Evolutionary conservation across 352 stramenopile species (phyloP), one percentile per base, ranked within the genome.

Genomic region (Phytopythium oedochilum): DNA sequence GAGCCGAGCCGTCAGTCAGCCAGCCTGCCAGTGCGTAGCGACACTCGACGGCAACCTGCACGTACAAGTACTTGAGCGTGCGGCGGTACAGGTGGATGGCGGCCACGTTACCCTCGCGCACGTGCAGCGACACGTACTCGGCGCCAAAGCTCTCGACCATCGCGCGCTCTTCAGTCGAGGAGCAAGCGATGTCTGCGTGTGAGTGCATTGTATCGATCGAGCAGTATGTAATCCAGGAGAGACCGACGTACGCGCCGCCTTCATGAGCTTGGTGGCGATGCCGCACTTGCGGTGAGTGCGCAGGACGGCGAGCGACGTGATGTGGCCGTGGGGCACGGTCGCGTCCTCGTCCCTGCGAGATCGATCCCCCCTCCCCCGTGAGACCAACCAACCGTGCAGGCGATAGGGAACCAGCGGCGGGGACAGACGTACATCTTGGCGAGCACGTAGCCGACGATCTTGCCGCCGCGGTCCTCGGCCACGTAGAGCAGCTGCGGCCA

Each of bases 401-500:
- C 34, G 9, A 10, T 31, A 40, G 26, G 48, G 34, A 25, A 26
- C 17, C 5, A 28, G 17, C 20, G 12, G 22, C 9, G 6, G 29
- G 5, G 5, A 10, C 29, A 10, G 29, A 34, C 76, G 73, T 89
- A 97, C 97, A 99, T 99, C 71, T 99, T 99, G 32, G 97, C 97
- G 35, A 99, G 75, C 18, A 99, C 97, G 72, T 99, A 99, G 51
- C 98, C 98, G 22, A 99, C 97, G 71, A 99, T 99, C 63, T 98
- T 98, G 47, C 96, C 94, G 60, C 96, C 88, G 67, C 97, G 86
- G 64, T 99, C 96, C 71, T 99, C 97, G 0, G 97, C 97, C 26
- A 99, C 97, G 73, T 98, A 98, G 14, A 99, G 88, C 52, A 99
- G 83, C 70, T 99, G 96, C 34, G 98, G 98, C 97, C 98, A 99